Evolutionary conservation across 192 early-diverging fungal species (phyloP).

Genomic region (Podila verticillata): DNA sequence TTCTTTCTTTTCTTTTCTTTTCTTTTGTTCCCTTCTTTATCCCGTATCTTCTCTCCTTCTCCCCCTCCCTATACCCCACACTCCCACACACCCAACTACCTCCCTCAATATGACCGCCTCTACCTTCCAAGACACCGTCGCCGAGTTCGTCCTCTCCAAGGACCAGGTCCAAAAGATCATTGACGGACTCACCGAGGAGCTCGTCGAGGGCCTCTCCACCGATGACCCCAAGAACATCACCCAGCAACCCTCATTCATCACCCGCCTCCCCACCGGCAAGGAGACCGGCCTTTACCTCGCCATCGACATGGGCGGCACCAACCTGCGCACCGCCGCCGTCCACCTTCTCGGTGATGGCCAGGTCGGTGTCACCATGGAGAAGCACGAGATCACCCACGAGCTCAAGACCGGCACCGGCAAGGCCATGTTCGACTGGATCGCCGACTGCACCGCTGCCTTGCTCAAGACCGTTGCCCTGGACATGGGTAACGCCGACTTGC

Average conservation of each 20-base stretch:
- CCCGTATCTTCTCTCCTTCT: neutral
- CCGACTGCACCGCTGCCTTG: slow-evolving; percentile 67
- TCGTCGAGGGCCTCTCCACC: slow-evolving; percentile 56
- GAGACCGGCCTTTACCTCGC: slow-evolving; percentile 91
- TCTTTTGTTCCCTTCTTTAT: neutral
- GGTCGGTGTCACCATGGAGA: slow-evolving; percentile 74
- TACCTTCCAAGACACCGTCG: slow-evolving; percentile 42
- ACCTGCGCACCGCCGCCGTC: slow-evolving; percentile 89
- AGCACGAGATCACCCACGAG: slow-evolving; percentile 78
- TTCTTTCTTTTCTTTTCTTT: neutral
- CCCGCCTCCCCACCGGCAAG: slow-evolving; percentile 78
- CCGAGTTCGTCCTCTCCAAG: slow-evolving; percentile 49
- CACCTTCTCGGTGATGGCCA: slow-evolving; percentile 81
- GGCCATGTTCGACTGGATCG: slow-evolving; percentile 87
- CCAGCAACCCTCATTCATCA: slow-evolving; percentile 95
- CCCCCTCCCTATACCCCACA: neutral
- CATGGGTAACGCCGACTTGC: slow-evolving; percentile 62
- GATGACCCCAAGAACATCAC: slow-evolving; percentile 60
- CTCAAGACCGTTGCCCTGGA: slow-evolving; percentile 52
- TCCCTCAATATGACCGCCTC: slow-evolving; percentile 21
- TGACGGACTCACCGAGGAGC: slow-evolving; percentile 45
- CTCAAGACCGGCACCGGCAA: slow-evolving; percentile 80
- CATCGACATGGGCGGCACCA: slow-evolving; percentile 95
- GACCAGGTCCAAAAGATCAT: slow-evolving; percentile 49
- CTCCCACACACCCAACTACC: neutral